phyloP scores from a whole-genome alignment of 768 basidiomycete species.

The Suillus cothurnatus region DNA sequence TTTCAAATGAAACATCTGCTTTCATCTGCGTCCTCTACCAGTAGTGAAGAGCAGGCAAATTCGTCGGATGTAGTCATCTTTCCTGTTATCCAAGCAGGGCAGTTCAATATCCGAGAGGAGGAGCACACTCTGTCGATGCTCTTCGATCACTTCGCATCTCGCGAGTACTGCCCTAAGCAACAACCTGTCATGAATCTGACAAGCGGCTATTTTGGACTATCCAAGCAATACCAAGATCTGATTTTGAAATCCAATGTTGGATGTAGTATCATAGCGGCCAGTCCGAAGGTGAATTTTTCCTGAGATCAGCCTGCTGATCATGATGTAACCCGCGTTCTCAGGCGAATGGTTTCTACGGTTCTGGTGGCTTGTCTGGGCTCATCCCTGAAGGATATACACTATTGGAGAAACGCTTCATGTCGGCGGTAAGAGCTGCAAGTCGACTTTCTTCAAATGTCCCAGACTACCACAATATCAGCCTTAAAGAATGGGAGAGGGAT shows the following conservation, averaged over 20 bases:
- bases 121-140: constrained; percentile 61
- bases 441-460: constrained; percentile 26
- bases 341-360: constrained; percentile 97
- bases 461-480: constrained; percentile 53
- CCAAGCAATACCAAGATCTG: constrained; percentile 74
- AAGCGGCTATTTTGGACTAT: constrained; percentile 93
- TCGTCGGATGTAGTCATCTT: constrained; percentile 55
- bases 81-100: constrained; percentile 89
- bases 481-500: constrained; percentile 84
- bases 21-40: constrained; percentile 20
- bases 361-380: constrained; percentile 84
- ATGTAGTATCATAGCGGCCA: constrained; percentile 80
- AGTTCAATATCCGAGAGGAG: constrained; percentile 86
- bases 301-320: neutral
- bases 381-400: constrained; percentile 96
- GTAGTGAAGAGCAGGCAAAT: constrained; percentile 19
- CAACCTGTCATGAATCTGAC: constrained; percentile 77
- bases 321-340: constrained; percentile 31
- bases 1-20: constrained; percentile 56
- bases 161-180: constrained; percentile 12
- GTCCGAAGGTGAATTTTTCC: constrained; percentile 67
- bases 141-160: constrained; percentile 50
- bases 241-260: constrained; percentile 60
- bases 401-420: constrained; percentile 83
- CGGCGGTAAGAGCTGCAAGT: constrained; percentile 53